Evolutionary conservation across 2,329 filamentous ascomycete genomes (phyloP), one percentile per base, ranked within the genome.

Genomic region (Chrysoporthe puriensis): DNA sequence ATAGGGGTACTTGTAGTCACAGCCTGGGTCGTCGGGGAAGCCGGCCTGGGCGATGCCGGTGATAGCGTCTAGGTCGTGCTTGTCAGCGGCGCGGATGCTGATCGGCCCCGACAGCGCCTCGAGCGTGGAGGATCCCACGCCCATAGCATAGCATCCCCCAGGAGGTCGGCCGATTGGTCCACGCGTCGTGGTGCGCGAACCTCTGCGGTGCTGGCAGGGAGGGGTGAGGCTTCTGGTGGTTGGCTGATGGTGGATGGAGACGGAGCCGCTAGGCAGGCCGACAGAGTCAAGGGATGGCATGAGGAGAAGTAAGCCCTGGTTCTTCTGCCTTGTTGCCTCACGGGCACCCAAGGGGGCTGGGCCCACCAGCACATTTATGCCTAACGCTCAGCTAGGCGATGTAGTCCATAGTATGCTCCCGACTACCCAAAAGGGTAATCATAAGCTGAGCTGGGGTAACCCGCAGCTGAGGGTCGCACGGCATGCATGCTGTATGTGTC

Each of bases 1-100:
- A 52, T 26, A 52, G n/a, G 48, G 48, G n/a, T 52, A 52, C 21
- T 52, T 52, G 48, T 52, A 52, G 48, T 26, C 48, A 52, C 48
- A 52, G 21, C 48, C 48, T 13, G 48, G 48, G 6, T 52, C 48
- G 48, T 52, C 48, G 21, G 48, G 48, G 6, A 52, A 52, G n/a
- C 48, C 48, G 9, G 48, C 48, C 48, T 26, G 21, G 48, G 26
- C 21, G 21, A 52, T 52, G 21, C n/a, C n/a, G 21, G 21, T 26
- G 4, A 52, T 52, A 13, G 13, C 21, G 48, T 52, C 48, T 3
- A 52, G 48, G 6, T 52, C 48, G n/a, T 26, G 11, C 48, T 52
- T 52, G 9, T 26, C 48, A 52, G 48, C 48, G 8, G 48, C n/a
- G 8, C 48, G 48, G 26, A 52, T 52, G 48, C 21, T 13, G n/a